phyloP scores from a whole-genome alignment of 768 basidiomycete species.

The Rubroboletus pulcherrimus region DNA sequence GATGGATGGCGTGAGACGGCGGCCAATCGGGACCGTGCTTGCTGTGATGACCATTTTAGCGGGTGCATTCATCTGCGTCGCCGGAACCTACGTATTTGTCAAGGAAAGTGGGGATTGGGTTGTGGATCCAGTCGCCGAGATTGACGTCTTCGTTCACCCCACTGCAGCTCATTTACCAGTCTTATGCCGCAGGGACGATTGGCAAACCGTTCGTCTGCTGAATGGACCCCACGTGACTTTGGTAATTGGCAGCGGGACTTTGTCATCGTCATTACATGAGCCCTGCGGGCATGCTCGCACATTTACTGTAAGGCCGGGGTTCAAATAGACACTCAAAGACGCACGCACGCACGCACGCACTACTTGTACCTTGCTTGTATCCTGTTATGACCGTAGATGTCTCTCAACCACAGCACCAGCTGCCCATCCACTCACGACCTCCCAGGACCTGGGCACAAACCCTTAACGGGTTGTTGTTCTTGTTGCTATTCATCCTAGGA shows the following conservation, averaged over 20 bases:
- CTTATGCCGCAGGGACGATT: constrained; percentile 36
- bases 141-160: background rate
- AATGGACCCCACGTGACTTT: constrained; percentile 27
- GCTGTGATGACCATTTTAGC: constrained; percentile 35
- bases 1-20: constrained; percentile 29
- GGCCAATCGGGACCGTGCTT: constrained; percentile 33
- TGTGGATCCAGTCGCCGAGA: background rate
- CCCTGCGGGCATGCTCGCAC: background rate
- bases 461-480: constrained; percentile 49
- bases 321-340: constrained; percentile 14
- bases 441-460: constrained; percentile 50
- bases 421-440: constrained; percentile 54
- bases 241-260: constrained; percentile 4
- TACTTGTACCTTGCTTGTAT: background rate
- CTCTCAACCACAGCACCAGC: constrained; percentile 31
- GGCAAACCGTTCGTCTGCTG: constrained; percentile 42
- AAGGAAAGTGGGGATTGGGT: constrained; percentile 33
- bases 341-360: background rate
- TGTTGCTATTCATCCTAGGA: constrained; percentile 56
- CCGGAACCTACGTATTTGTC: constrained; percentile 44
- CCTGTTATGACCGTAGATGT: constrained; percentile 19
- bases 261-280: constrained; percentile 19
- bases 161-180: constrained; percentile 42
- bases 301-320: background rate
- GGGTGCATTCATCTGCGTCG: constrained; percentile 46